Conservation (phyloP, 2,329 filamentous ascomycete genomes). For the Curvularia hawaiiensis region DNA sequence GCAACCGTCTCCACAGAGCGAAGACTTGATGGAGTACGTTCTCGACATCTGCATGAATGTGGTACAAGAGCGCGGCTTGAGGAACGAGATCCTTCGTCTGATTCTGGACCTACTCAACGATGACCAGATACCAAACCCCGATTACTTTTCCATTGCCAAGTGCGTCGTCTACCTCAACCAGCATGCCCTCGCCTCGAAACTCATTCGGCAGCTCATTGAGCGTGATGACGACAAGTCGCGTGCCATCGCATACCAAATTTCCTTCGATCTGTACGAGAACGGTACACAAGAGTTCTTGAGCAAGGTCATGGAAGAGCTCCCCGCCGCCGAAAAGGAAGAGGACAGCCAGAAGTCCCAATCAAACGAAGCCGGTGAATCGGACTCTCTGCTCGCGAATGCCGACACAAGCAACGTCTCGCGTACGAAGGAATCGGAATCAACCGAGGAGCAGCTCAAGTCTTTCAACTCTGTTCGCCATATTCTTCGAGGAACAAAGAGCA, state of each 20-base stretch:
- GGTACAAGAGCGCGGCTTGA: slow-evolving; percentile 88
- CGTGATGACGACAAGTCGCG: slow-evolving; percentile 78
- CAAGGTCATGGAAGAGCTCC: slow-evolving; percentile 83
- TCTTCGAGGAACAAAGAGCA: slow-evolving; percentile 88
- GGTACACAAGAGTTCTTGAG: slow-evolving; percentile 95
- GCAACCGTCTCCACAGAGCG: slow-evolving; percentile 66
- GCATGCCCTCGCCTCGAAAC: slow-evolving; percentile 84
- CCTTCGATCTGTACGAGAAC: slow-evolving; percentile 98
- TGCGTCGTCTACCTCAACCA: slow-evolving; percentile 96
- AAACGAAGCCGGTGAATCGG: slow-evolving; percentile 60
- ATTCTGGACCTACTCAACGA: slow-evolving; percentile 96
- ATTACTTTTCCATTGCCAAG: slow-evolving; percentile 98
- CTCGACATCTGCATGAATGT: slow-evolving; percentile 97
- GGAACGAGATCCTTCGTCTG: slow-evolving; percentile 82
- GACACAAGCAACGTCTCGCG: slow-evolving; percentile 60
- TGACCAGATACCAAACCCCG: slow-evolving; percentile 87
- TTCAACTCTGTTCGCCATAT: slow-evolving; percentile 64
- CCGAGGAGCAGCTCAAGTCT: slow-evolving; percentile 59
- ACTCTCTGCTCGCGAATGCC: slow-evolving; percentile 62
- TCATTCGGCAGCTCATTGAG: slow-evolving; percentile 80
- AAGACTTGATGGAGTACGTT: slow-evolving; percentile 96
- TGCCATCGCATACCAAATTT: slow-evolving; percentile 93
- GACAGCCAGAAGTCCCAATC: slow-evolving; percentile 32
- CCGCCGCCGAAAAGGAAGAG: slow-evolving; percentile 57
- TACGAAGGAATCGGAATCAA: slow-evolving; percentile 51